Evolutionary conservation across 148 eudicot genomes (phyloP).

Genomic region (Camellia lanceoleosa): DNA sequence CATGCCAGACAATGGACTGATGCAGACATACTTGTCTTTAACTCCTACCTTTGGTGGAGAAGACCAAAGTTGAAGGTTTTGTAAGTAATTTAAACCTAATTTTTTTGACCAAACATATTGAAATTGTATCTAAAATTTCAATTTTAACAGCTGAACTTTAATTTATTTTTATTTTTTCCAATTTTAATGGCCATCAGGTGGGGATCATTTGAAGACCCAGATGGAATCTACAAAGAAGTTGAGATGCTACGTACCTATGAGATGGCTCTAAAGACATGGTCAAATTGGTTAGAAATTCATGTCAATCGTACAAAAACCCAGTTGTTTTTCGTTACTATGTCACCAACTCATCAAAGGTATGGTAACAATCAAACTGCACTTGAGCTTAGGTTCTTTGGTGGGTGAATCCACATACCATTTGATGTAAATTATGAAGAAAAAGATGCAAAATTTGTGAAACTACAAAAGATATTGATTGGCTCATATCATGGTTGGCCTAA

Average conservation of each 20-base stretch:
- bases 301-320: constrained; percentile 16
- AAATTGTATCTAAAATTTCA: neutral
- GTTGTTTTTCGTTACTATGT: constrained; percentile 21
- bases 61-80: neutral
- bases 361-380: constrained; percentile 1
- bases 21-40: constrained; percentile 65
- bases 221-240: constrained; percentile 15
- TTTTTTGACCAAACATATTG: too few relatives aligned
- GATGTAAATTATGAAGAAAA: too few relatives aligned
- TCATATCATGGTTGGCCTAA: too few relatives aligned
- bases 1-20: constrained; percentile 67
- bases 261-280: constrained; percentile 23
- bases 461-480: too few relatives aligned
- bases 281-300: constrained; percentile 26
- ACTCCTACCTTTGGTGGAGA: constrained; percentile 35
- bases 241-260: constrained; percentile 12
- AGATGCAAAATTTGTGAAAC: too few relatives aligned
- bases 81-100: neutral
- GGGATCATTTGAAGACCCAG: constrained; percentile 19
- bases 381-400: constrained; percentile 12
- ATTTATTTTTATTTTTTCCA: too few relatives aligned
- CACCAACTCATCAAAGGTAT: constrained; percentile 17
- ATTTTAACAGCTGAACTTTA: neutral
- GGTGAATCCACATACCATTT: too few relatives aligned
- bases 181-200: constrained; percentile 4